phyloP scores from a whole-genome alignment of 495 filamentous ascomycete genomes.

The Podospora pseudopauciseta region DNA sequence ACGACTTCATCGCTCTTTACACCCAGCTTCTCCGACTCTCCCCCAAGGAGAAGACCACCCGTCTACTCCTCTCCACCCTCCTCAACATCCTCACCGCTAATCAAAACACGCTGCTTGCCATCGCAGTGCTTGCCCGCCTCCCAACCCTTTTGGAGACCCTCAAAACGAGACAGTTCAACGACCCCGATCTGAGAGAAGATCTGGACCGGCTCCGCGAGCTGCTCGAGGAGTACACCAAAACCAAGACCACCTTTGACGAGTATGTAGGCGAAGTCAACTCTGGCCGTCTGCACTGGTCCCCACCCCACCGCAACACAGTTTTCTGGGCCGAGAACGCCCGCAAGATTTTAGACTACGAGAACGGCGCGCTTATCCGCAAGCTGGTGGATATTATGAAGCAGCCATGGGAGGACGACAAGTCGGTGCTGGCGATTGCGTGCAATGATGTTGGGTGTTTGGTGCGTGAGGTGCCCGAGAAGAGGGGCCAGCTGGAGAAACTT shows the following conservation, averaged over 20 bases:
- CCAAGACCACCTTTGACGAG: constrained; percentile 95
- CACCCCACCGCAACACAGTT: constrained; percentile 80
- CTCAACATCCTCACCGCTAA: constrained; percentile 80
- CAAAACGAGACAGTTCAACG: constrained; percentile 75
- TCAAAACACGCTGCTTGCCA: constrained; percentile 71
- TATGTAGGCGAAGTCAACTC: constrained; percentile 87
- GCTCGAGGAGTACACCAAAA: constrained; percentile 90
- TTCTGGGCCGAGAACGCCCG: constrained; percentile 98
- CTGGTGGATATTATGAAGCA: constrained; percentile 83
- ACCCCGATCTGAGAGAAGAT: constrained; percentile 86
- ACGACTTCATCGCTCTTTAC: constrained; percentile 88
- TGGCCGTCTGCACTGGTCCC: constrained; percentile 91
- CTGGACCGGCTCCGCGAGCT: constrained; percentile 69
- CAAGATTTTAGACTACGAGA: constrained; percentile 79
- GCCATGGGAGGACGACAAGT: constrained; percentile 88
- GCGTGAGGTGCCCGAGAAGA: constrained; percentile 83
- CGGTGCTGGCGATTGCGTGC: constrained; percentile 91
- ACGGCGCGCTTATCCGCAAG: constrained; percentile 74
- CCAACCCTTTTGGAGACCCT: constrained; percentile 79
- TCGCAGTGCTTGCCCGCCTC: constrained; percentile 75
- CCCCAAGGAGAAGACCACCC: constrained; percentile 96
- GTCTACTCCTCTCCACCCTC: constrained; percentile 83
- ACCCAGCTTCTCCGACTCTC: constrained; percentile 84
- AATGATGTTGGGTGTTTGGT: constrained; percentile 90
- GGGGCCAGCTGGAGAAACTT: constrained; percentile 77